phyloP scores from a whole-genome alignment of 805 yeast species.

The Suhomyces vadensis region DNA sequence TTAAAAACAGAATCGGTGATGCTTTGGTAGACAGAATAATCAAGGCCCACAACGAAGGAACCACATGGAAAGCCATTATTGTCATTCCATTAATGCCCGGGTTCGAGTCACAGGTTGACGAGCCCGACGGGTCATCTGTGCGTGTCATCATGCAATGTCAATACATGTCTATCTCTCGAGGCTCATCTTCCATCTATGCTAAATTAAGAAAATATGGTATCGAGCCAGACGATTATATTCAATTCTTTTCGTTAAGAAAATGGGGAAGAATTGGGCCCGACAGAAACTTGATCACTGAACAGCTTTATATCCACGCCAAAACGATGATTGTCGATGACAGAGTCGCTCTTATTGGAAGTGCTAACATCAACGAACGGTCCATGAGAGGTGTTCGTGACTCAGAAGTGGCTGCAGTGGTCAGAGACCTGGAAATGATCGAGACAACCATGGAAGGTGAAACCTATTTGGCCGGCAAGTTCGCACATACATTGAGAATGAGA shows the following conservation, averaged over 20 bases:
- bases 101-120: conserved; percentile 88
- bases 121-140: conserved; percentile 91
- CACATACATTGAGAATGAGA: conserved; percentile 84
- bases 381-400: conserved; percentile 94
- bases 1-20: conserved; percentile 89
- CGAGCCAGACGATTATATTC: conserved; percentile 87
- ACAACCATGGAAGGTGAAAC: conserved; percentile 82
- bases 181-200: conserved; percentile 83
- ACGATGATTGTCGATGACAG: conserved; percentile 90
- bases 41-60: conserved; percentile 75
- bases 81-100: conserved; percentile 98
- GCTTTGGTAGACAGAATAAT: conserved; percentile 96
- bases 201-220: conserved; percentile 77
- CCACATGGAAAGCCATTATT: conserved; percentile 85
- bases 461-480: conserved; percentile 80
- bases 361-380: conserved; percentile 94
- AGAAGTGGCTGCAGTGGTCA: conserved; percentile 84
- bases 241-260: conserved; percentile 86
- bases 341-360: conserved; percentile 93
- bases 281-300: conserved; percentile 79
- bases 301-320: conserved; percentile 91
- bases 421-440: conserved; percentile 73
- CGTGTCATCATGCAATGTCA: conserved; percentile 97
- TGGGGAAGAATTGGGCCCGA: conserved; percentile 91
- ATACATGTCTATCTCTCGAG: conserved; percentile 89